Evolutionary conservation across 176 grass and related monocot species (phyloP), one percentile per base, ranked within the genome.

Genomic region (Bolboschoenus planiculmis): DNA sequence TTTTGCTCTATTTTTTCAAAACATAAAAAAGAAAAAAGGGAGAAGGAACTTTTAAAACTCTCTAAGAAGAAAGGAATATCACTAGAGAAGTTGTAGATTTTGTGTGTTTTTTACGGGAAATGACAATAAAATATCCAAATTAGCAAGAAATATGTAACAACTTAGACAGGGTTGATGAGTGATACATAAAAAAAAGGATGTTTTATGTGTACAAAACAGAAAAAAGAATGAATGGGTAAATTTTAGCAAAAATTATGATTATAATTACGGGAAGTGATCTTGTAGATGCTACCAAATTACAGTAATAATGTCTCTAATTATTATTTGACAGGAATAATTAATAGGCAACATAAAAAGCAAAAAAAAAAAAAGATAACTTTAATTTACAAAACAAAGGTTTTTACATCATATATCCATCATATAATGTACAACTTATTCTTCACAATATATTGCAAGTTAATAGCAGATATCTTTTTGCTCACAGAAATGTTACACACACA

Each of bases 401-500:
- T 74, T 74, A 74, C 40, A 15, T 74, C 39, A 74, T 74, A 29
- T 50, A 16, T 50, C 24, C n/a, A 31, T 50, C 31, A 47, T 23
- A 74, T 48, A 50, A 16, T 75, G 46, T 53, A 77, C 26, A 53
- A 51, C 72, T 77, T 77, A 74, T 74, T 74, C 70, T 14, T 47
- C 40, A 11, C 18, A 20, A 48, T 34, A 77, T 34, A 76, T 76
- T 51, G 46, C 16, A 77, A 33, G 72, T 5, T 77, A 53, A 77
- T 77, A 14, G 11, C 46, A 33, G 26, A 53, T 26, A 77, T 48
- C 21, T 16, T 48, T 30, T 76, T 50, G 14, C 46, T 77, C 46
- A 21, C 36, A 70, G 36, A 42, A 70, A 21, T 42, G 34, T 3
- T 70, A 53, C 18, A 16, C 14, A 3, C 50, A 50, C 15, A 14